A percentile compares a stretch with the other conserved stretches of the same genome.
phyloP scores from a whole-genome alignment of 2,329 filamentous ascomycete genomes.

The Aspergillus awamori region DNA sequence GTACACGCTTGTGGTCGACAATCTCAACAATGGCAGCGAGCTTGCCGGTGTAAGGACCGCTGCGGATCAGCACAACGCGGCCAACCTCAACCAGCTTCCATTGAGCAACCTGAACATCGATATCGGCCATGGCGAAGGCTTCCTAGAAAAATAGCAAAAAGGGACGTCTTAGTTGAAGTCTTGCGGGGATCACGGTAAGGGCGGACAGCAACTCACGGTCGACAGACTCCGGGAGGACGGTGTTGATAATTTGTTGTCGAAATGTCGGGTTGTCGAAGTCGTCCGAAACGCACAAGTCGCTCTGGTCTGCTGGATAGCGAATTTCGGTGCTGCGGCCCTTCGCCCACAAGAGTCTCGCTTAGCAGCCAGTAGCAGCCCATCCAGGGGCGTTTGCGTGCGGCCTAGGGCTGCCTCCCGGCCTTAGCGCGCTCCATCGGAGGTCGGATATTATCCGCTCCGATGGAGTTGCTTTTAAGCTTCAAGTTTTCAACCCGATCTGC shows the following conservation, averaged over 20 bases:
- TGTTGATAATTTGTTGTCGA: constrained; percentile 44
- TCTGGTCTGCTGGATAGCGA: constrained; percentile 32
- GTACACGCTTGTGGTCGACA: constrained; percentile 99
- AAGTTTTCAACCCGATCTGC: constrained; percentile 26
- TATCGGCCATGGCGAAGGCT: constrained; percentile 77
- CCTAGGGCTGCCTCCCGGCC: constrained; percentile 39
- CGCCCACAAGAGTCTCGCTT: constrained; percentile 47
- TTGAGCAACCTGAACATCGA: constrained; percentile 76
- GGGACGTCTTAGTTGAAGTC: constrained; percentile 29
- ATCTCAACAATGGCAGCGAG: constrained; percentile 97
- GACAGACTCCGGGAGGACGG: constrained; percentile 42
- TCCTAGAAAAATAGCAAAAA: constrained; percentile 48
- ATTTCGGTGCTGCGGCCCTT: constrained; percentile 40
- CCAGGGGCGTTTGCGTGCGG: constrained; percentile 26
- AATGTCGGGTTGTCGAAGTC: constrained; percentile 44
- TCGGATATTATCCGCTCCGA: constrained; percentile 30
- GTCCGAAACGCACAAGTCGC: constrained; percentile 37
- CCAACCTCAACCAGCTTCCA: constrained; percentile 99
- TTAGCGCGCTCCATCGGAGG: constrained; percentile 16
- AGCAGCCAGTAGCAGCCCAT: constrained; percentile 38
- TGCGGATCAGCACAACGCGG: constrained; percentile 90
- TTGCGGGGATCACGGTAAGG: constrained; percentile 17
- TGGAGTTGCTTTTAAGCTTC: constrained; percentile 25
- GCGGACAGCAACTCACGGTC: constrained; percentile 42
- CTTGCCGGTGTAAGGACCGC: constrained; percentile 78